Conservation (phyloP, 2,329 filamentous ascomycete species). For the Colletotrichum navitas region DNA sequence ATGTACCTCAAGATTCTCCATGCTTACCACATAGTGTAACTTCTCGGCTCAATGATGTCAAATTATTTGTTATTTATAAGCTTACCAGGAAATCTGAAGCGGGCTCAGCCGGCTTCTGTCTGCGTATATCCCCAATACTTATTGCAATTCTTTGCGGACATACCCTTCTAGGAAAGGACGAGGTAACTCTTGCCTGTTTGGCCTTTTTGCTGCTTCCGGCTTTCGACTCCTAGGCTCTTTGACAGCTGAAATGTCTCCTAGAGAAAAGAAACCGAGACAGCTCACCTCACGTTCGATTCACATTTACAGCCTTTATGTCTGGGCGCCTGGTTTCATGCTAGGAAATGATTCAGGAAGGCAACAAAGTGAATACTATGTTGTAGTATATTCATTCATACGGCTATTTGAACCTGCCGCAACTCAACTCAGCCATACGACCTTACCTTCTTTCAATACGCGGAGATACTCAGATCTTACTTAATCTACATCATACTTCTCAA, state of each 20-base stretch:
- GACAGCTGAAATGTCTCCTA: no score
- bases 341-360: not conserved
- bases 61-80: not conserved
- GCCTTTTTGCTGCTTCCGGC: no score
- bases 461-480: not conserved
- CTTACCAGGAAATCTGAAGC: not conserved
- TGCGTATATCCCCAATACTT: not conserved
- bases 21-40: no score
- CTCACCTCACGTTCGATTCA: no score
- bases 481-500: no score
- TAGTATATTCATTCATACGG: not conserved
- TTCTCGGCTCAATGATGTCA: not conserved
- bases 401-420: not conserved
- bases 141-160: not conserved
- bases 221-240: no score
- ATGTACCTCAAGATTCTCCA: not conserved
- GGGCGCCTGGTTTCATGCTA: no score
- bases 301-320: no score
- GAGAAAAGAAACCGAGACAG: no score
- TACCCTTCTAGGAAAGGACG: not conserved
- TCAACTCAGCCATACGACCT: not conserved
- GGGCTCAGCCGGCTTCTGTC: not conserved
- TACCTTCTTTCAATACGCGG: fast-evolving
- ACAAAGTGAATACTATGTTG: not conserved
- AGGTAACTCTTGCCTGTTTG: not conserved